Base-by-base conservation (phyloP, 768 basidiomycete genomes). In the Russula abietina region DNA sequence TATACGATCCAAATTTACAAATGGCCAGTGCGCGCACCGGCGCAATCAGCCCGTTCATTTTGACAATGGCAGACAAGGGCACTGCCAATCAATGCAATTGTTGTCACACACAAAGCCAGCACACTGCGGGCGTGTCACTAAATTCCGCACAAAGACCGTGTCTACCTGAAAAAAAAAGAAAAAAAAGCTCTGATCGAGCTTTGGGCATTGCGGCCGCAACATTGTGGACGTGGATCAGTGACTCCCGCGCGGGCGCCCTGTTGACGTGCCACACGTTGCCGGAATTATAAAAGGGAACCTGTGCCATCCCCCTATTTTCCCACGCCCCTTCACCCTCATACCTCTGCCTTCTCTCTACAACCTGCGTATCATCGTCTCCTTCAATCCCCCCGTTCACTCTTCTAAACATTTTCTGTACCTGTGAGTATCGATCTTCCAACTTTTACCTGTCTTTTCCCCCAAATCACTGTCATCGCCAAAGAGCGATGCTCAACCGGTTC, bases 261-360 rank as follows among this genome's bases (percentile, higher is more conserved):
- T 38, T 53, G 60, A 57, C 41, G 46, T 48, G 57, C 57, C 54
- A 61, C 66, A 66, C 60, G 65, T 67, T 56, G 64, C 33, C 38
- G 55, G 52, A 61, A 60, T 56, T 67, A 67, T 67, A 67, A 67
- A 67, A 67, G 65, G 59, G 65, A 59, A 57, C 60, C 54, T 46
- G 65, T 50, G 60, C 58, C 56, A 52, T 55, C 60, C 45, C 50
- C 56, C 62, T 65, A 65, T 55, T 61, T 71, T 71, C 70, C 65
- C 70, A 71, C 70, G 69, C 69, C 65, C 64, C 64, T 57, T 66
- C 68, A 60, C 67, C 69, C 66, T 66, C 56, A 57, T 55, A 64
- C 70, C 66, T 61, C 65, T 59, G 22, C 61, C 69, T 64, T 57
- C 65, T 59, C 63, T 60, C 65, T 64, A 62, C 62, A 54, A 59